Conservation (phyloP, 164 flowering plant genomes). For the Euptelea pleiosperma region DNA sequence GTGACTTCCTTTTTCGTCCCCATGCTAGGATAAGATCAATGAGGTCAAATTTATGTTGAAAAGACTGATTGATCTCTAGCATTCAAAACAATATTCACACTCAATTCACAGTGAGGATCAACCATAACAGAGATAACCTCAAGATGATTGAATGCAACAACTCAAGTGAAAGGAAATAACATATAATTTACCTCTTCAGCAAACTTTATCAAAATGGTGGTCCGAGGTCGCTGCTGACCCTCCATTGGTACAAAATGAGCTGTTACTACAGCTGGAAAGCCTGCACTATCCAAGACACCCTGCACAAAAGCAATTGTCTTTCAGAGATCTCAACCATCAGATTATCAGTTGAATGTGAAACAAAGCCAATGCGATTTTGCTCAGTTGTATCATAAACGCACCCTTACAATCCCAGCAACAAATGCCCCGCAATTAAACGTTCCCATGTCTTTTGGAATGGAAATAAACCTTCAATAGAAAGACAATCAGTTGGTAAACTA, state of each 20-base stretch:
- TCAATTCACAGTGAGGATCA: too few species aligned
- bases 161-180: background rate
- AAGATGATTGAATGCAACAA: too few species aligned
- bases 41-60: too few species aligned
- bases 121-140: too few species aligned
- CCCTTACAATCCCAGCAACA: conserved; percentile 99
- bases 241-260: conserved; percentile 99
- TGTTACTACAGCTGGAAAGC: conserved; percentile 96
- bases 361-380: background rate
- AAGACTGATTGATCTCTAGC: too few species aligned
- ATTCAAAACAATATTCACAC: too few species aligned
- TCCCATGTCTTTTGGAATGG: conserved; percentile 99
- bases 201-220: conserved; percentile 95
- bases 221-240: conserved; percentile 93
- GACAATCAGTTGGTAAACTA: conserved; percentile 2
- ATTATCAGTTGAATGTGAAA: conserved; percentile 4
- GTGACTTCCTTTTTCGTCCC: too few species aligned
- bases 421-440: conserved; percentile 99
- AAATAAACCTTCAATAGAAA: conserved; percentile 65
- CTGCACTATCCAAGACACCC: conserved; percentile 96
- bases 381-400: conserved; percentile 25
- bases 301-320: conserved; percentile 22
- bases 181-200: conserved; percentile 78
- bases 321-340: conserved; percentile 21
- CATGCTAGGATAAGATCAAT: too few species aligned